Base-by-base conservation (phyloP, 176 grass and related monocot species). In the Bonia amplexicaulis region DNA sequence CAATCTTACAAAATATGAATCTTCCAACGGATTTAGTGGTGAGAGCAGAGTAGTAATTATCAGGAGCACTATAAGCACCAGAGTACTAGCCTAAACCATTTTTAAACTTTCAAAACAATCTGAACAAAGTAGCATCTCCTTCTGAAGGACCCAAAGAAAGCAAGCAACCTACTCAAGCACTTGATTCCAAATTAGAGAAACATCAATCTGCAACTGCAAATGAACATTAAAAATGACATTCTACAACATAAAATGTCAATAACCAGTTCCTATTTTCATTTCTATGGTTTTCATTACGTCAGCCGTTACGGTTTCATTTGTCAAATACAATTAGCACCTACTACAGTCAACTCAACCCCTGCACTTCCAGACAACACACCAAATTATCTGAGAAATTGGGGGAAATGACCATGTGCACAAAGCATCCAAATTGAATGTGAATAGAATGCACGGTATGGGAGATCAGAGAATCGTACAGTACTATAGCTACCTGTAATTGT, bases 111-210 rank as follows among this genome's bases (percentile, higher is more conserved):
- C 19, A 69, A n/a, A 59, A 14, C 7, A 25, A 40, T 59, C 74
- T 47, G 35, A 60, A 70, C 15, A 14, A 52, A 27, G 57, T 9
- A 54, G 9, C 27, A 77, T 23, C 27, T 29, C 14, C 22, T 82
- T 62, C 11, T 33, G 20, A 90, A 64, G n/a, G 58, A 60, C 19
- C 44, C 6, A 52, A 71, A 33, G 10, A 83, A 68, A 91, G 40
- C 25, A 80, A 80, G 44, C 20, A 46, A 42, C 25, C 39, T 40
- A 82, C 3, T 51, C 55, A 60, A 52, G 10, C 54, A 69, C 52
- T 70, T 82, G 3, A 15, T 69, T 63, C 10, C 15, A 29, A 68
- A 23, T 17, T 58, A 47, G 37, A 75, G 37, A 7, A 62, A n/a
- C 26, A 29, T 27, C 63, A 73, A 60, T 61, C 29, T 68, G 49